phyloP scores from a whole-genome alignment of 139 green algal species.

The Auxenochlorella pyrenoidosa region DNA sequence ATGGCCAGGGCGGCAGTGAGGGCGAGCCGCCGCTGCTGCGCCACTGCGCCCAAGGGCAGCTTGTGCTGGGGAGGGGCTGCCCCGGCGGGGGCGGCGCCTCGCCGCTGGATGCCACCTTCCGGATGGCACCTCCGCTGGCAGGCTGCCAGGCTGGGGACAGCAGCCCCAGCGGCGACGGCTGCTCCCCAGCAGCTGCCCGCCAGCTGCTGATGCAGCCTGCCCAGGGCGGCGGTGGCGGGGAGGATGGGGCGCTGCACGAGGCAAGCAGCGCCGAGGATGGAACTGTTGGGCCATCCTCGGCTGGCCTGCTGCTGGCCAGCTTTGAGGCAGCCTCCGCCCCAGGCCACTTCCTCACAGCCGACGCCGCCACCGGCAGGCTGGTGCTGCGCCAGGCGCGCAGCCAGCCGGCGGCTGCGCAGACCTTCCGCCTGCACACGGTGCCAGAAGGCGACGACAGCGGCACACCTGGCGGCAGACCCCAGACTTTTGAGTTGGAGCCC shows the following conservation, averaged over 20 bases:
- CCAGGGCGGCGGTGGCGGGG: not conserved
- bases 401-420: conserved; percentile 1
- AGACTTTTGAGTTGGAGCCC: not conserved
- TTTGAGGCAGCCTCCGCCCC: not conserved
- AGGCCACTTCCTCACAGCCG: conserved; percentile 10
- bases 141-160: not conserved
- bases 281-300: not conserved
- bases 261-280: not conserved
- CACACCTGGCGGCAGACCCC: not conserved
- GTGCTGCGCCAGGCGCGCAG: not conserved
- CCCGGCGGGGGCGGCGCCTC: not conserved
- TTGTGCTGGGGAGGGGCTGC: not conserved
- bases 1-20: not conserved
- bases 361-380: not conserved
- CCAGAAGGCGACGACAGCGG: not conserved
- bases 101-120: conserved; percentile 46
- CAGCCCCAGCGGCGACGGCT: not conserved
- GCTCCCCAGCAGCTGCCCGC: not conserved
- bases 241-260: not conserved
- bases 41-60: not conserved
- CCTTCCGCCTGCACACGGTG: conserved; percentile 18
- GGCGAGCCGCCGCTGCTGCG: not conserved
- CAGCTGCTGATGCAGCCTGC: conserved; percentile 5
- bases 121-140: conserved; percentile 13
- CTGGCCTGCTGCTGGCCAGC: not conserved